A percentile compares a stretch with the other conserved stretches of the same genome.
phyloP scores from a whole-genome alignment of 2,329 filamentous ascomycete species.

The Phyllosticta capitalensis region DNA sequence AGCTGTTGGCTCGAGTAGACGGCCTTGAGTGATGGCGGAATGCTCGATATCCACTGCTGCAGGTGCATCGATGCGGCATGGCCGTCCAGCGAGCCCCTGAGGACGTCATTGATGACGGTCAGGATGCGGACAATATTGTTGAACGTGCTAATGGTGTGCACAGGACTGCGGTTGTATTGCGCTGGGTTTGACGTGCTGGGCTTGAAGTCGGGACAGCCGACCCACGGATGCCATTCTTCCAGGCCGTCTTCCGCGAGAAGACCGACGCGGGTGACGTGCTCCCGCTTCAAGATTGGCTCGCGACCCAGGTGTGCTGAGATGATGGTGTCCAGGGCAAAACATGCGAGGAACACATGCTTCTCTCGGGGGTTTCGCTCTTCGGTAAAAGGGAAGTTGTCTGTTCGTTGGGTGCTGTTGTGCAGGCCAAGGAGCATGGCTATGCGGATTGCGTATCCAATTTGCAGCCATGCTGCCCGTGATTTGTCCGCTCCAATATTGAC shows the following conservation, averaged over 20 bases:
- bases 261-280: slow-evolving; percentile 40
- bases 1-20: slow-evolving; percentile 4
- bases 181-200: slow-evolving; percentile 6
- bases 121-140: slow-evolving; percentile 37
- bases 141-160: slow-evolving; percentile 43
- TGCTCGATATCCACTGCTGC: slow-evolving; percentile 6
- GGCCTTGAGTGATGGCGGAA: slow-evolving; percentile 6
- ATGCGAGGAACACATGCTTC: slow-evolving; percentile 44
- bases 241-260: slow-evolving; percentile 54
- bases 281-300: slow-evolving; percentile 40
- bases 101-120: slow-evolving; percentile 17
- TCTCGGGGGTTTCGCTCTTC: slow-evolving; percentile 26
- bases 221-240: slow-evolving; percentile 69
- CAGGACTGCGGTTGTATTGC: slow-evolving; percentile 16
- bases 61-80: slow-evolving; percentile 5
- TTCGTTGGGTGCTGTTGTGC: slow-evolving; percentile 2
- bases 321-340: slow-evolving; percentile 53
- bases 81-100: neutral
- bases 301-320: slow-evolving; percentile 44
- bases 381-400: neutral
- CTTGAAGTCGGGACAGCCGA: slow-evolving; percentile 37
- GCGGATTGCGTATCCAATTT: slow-evolving; percentile 55
- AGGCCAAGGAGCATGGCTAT: slow-evolving; percentile 34
- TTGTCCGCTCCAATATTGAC: slow-evolving; percentile 52
- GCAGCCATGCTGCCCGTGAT: slow-evolving; percentile 51